Evolutionary conservation across 2,329 filamentous ascomycete genomes (phyloP).

Genomic region (Penicillium carneum): DNA sequence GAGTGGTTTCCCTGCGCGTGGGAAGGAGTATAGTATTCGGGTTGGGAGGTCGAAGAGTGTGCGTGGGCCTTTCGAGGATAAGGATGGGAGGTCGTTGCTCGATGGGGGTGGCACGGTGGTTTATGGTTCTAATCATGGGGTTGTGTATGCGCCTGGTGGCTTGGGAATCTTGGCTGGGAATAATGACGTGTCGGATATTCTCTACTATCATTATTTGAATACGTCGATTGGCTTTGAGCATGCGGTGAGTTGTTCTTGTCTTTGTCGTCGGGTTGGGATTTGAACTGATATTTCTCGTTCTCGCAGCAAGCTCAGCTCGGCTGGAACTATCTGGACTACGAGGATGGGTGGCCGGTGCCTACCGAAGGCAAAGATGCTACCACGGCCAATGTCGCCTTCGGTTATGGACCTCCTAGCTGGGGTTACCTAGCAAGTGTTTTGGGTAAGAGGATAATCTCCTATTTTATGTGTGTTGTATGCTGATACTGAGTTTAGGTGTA

Average conservation of each 20-base stretch:
- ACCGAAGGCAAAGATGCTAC: slow-evolving; percentile 12
- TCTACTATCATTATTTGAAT: slow-evolving; percentile 53
- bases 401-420: slow-evolving; percentile 17
- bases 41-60: slow-evolving; percentile 46
- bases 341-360: slow-evolving; percentile 48
- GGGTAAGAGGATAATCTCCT: slow-evolving; percentile 15
- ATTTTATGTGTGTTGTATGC: not conserved
- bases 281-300: slow-evolving; percentile 1
- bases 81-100: slow-evolving; percentile 34
- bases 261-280: not conserved
- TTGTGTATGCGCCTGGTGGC: slow-evolving; percentile 51
- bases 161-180: slow-evolving; percentile 42
- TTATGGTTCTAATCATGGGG: slow-evolving; percentile 50
- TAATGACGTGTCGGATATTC: slow-evolving; percentile 39
- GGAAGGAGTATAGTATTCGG: slow-evolving; percentile 47
- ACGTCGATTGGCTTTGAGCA: slow-evolving; percentile 42
- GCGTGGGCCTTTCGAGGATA: slow-evolving; percentile 48
- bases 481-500: slow-evolving; percentile 16
- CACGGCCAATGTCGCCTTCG: not conserved
- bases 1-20: slow-evolving; percentile 36
- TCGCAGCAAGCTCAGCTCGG: slow-evolving; percentile 47
- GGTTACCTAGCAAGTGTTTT: slow-evolving; percentile 17
- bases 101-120: slow-evolving; percentile 47
- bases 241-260: slow-evolving; percentile 32
- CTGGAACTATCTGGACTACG: slow-evolving; percentile 49